Base-by-base conservation (phyloP, 345 rosid species). In the Geranium rotundifolium region DNA sequence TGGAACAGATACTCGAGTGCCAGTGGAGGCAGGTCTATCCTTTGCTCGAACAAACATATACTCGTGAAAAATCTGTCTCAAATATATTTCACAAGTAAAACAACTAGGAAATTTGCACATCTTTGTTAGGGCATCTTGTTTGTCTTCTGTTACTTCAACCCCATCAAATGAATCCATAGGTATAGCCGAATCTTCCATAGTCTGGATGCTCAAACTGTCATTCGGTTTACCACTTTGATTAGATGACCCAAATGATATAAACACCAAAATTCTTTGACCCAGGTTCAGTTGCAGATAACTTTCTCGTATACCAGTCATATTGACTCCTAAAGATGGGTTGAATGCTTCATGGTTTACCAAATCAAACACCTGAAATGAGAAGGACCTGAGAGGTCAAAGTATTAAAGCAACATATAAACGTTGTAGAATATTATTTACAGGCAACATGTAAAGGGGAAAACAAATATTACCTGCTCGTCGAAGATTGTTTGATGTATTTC, bases 401-500 rank as follows among this genome's bases (percentile, higher is more conserved):
- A 73, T 66, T 19, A 63, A 60, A 49, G 54, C 62, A 31, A 61
- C 61, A 46, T 57, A 41, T 58, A 46, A 59, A 59, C 2, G 8
- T 1, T 57, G 20, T 57, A 57, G 17, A 14, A 4, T 1, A 34
- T n/a, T n/a, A 12, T 19, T 3, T 19, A 14, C 20, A 39, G 58
- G 65, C 58, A 29, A 63, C 62, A 14, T 34, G 41, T 41, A 29
- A 18, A 34, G 6, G 41, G 41, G 3, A 34, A 34, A 34, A 49
- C 17, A 59, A 64, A 61, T 55, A 17, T 17, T 52, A 90, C 97
- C 96, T 84, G 95, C 79, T 93, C 97, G 59, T 84, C 66, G 67
- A 93, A 93, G 62, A 90, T 93, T 57, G 99, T 78, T 65, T 63
- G 83, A 79, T 93, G 97, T 75, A 85, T 84, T 74, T 75, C 75